phyloP scores from a whole-genome alignment of 306 rosid genomes.

The Sicyos edulis region DNA sequence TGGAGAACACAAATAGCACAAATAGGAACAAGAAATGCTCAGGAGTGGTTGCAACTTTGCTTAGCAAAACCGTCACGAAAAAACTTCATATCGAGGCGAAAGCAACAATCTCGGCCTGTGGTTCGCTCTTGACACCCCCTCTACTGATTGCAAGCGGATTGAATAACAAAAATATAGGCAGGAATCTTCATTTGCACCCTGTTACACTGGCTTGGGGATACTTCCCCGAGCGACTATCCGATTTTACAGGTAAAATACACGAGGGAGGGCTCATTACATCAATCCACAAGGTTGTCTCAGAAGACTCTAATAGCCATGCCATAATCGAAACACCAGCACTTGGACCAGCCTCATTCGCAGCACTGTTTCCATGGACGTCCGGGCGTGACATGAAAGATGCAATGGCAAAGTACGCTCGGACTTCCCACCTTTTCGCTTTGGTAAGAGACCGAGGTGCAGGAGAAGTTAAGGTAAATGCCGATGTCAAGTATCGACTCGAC shows the following conservation, averaged over 20 bases:
- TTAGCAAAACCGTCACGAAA: constrained; percentile 43
- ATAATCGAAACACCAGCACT: constrained; percentile 63
- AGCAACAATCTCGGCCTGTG: constrained; percentile 71
- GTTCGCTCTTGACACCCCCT: constrained; percentile 70
- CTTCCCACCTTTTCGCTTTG: constrained; percentile 59
- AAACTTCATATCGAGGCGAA: constrained; percentile 67
- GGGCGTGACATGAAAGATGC: constrained; percentile 62
- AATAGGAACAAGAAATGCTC: constrained; percentile 41
- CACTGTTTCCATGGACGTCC: constrained; percentile 67
- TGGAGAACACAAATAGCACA: constrained; percentile 37
- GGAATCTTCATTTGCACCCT: constrained; percentile 80
- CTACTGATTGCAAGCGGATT: constrained; percentile 72
- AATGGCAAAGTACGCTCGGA: constrained; percentile 62
- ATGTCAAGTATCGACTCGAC: constrained; percentile 42
- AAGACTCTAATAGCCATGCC: constrained; percentile 33
- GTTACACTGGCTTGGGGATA: constrained; percentile 68
- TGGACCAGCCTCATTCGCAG: constrained; percentile 68
- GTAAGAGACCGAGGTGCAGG: constrained; percentile 83
- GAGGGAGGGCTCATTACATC: constrained; percentile 89
- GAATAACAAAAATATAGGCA: constrained; percentile 63
- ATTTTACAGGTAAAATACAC: constrained; percentile 41
- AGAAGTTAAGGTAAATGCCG: constrained; percentile 45
- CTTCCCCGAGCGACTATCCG: constrained; percentile 49
- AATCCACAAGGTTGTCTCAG: constrained; percentile 52
- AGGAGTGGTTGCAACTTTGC: constrained; percentile 55